A percentile compares a stretch with the other conserved stretches of the same genome.
These are phyloP conservation scores for Colletotrichum tropicale DNA, from an alignment of 2,329 filamentous ascomycete species.

Conservation along the genomic window DNA sequence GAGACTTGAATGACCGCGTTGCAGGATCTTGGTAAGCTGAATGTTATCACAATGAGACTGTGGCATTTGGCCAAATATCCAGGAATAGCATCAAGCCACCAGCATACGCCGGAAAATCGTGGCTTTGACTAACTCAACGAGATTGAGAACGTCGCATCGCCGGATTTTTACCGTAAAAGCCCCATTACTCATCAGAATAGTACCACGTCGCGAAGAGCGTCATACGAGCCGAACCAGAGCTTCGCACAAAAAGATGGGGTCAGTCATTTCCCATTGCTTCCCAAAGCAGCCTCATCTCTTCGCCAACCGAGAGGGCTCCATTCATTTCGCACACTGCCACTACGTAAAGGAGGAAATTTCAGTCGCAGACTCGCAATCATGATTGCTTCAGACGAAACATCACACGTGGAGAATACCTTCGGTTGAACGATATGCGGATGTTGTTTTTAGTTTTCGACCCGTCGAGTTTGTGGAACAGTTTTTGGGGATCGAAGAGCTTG, in stretches of 20 bases:
- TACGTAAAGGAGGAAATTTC: background rate
- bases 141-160: background rate
- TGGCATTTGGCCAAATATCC: background rate
- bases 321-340: background rate
- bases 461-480: background rate
- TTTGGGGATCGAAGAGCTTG: background rate
- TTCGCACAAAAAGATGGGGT: slow-evolving; percentile 3
- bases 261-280: slow-evolving; percentile 9
- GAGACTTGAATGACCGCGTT: background rate
- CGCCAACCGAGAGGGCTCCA: background rate
- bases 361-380: background rate
- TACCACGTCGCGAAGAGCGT: background rate
- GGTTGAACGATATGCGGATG: background rate
- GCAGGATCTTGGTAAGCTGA: background rate
- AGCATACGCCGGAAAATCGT: background rate
- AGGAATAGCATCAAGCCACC: background rate
- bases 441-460: background rate
- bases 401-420: background rate
- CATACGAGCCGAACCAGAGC: background rate
- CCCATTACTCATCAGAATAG: slow-evolving; percentile 1
- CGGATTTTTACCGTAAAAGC: background rate
- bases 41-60: background rate
- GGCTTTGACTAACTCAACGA: background rate
- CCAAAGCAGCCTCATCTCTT: slow-evolving; percentile 7
- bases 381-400: background rate